Evolutionary conservation across 2,329 filamentous ascomycete genomes (phyloP), one percentile per base, ranked within the genome.

Genomic region (Colletotrichum kahawae): DNA sequence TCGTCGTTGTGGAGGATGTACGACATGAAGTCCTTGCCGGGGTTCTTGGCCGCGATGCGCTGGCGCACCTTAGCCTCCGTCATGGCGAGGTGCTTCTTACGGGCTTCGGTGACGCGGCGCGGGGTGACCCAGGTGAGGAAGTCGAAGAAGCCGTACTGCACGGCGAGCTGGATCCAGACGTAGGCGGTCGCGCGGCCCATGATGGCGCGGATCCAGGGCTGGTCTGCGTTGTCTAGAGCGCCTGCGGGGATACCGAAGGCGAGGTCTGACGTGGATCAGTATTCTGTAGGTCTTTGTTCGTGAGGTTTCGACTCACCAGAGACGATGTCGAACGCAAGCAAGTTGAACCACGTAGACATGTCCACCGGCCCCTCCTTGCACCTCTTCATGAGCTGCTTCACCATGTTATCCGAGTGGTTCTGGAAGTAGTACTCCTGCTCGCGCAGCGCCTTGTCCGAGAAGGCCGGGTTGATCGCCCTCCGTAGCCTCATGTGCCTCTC

Each of bases 391-490:
- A 81, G 48, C 8, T 69, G 63, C 7, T 74, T 24, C 54, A 81
- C 74, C 16, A 83, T 67, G 12, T 78, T 69, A 29, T 82, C 75
- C 10, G 82, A 76, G 60, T 83, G 80, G 5, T 63, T 60, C 18
- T 56, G 43, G 38, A 84, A 80, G 21, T 80, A 71, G 2, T 77
- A 74, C 65, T 83, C 79, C 62, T 84, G 82, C 7, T 79, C 79
- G 24, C 77, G 77, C 80, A 84, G 76, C 70, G 80, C 66, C 67
- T 77, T 68, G 24, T 80, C 77, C 16, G 77, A 76, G 76, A 84
- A 84, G 21, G 79, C 82, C 29, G 79, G 81, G 1, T 70, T 77
- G 18, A 84, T 74, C 43, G 72, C 62, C 18, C 74, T 74, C 3
- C 81, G 71, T 13, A 77, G 70, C 6, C 76, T 72, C n/a, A 63